Evolutionary conservation across 306 rosid genomes (phyloP).

Genomic region (Quercus rubra): DNA sequence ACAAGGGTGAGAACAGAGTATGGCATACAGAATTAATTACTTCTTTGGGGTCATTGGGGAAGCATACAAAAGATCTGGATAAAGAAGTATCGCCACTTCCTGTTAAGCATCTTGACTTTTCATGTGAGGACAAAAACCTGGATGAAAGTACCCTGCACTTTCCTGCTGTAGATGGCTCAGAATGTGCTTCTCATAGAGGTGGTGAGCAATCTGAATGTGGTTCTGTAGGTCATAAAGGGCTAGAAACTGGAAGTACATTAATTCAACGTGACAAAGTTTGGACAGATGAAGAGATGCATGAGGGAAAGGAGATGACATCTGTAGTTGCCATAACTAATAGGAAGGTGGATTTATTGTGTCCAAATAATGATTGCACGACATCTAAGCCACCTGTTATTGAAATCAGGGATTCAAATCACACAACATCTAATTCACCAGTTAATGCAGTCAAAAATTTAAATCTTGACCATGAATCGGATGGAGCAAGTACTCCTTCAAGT

Average conservation of each 20-base stretch:
- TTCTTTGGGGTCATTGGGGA: conserved; percentile 35
- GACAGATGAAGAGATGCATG: conserved; percentile 31
- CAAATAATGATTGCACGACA: conserved; percentile 34
- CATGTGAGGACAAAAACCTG: conserved; percentile 58
- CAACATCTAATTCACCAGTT: conserved; percentile 38
- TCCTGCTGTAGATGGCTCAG: conserved; percentile 25
- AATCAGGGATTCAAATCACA: conserved; percentile 21
- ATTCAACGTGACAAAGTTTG: conserved; percentile 19
- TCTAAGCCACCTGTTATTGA: conserved; percentile 40
- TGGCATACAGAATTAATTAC: conserved; percentile 27
- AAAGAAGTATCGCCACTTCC: conserved; percentile 63
- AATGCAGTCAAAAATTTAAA: conserved; percentile 27
- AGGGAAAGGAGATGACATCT: conserved; percentile 30
- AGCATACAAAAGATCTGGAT: conserved; percentile 36
- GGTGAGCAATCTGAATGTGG: conserved; percentile 33
- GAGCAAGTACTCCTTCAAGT: conserved; percentile 70
- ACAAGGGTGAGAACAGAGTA: conserved; percentile 37
- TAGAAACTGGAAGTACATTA: conserved; percentile 5
- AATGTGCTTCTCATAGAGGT: conserved; percentile 22
- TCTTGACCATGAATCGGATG: conserved; percentile 39
- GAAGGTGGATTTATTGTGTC: conserved; percentile 17
- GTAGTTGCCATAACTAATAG: conserved; percentile 25
- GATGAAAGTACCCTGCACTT: conserved; percentile 38
- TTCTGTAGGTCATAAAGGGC: conserved; percentile 16
- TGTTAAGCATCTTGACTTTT: conserved; percentile 91